Base-by-base conservation (phyloP, 2,329 filamentous ascomycete genomes). In the Aspergillus texensis region DNA sequence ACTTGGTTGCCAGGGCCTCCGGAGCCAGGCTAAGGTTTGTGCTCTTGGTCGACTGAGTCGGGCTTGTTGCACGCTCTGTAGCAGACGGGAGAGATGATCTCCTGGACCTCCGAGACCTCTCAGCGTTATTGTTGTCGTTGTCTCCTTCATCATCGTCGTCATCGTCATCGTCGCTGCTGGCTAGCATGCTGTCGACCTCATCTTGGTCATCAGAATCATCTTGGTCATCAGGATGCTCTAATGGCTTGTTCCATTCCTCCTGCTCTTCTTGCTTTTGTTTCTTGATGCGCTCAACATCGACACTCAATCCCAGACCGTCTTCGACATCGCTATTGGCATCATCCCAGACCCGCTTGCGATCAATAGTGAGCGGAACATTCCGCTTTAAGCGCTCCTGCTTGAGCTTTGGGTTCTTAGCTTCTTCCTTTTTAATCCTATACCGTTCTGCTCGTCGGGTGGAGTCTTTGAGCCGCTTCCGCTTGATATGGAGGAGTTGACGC, bases 331-430 rank as follows among this genome's bases (percentile, higher is more conserved):
- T 79, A 55, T 89, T 89, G 57, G 87, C 86, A 58, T 94, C 89
- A 72, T 97, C 94, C 92, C 93, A 98, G 36, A 92, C 88, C 76
- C 95, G 88, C 83, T 97, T 97, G 71, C 89, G 87, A 71, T 97
- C 94, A 62, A 97, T 85, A 0, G 93, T 96, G 60, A 87, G 78
- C 0, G 95, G 91, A 50, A 93, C 85, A 80, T 97, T 97, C 69
- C 86, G 88, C 64, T 88, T 88, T 65, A 94, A 82, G 71, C 95
- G 87, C 68, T 90, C 86, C 65, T 87, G 88, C 69, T 88, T 88
- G 64, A 97, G 79, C 63, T 88, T 85, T 2, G 94, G 94, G 72
- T 97, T 88, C 77, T 90, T 91, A 67, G 90, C 87, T 79, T 99
- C 95, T 74, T 94, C 91, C 79, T 91, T 92, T 80, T 92, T 93